A percentile compares a stretch with the other conserved stretches of the same genome.
These are phyloP conservation scores for Cerrena zonata DNA, from an alignment of 1,284 basidiomycete species.

Conservation along the genomic window DNA sequence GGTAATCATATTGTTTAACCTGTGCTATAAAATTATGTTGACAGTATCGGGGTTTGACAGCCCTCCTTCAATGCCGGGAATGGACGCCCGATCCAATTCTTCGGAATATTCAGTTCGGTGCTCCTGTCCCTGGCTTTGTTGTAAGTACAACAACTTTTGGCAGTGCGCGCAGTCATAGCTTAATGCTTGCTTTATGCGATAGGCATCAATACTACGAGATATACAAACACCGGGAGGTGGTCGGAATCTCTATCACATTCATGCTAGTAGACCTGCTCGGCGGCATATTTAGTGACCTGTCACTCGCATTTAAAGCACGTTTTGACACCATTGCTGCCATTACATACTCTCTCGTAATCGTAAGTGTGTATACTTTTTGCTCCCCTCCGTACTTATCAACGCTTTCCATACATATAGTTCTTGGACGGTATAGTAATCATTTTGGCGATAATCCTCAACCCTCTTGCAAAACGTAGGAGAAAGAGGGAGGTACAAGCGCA, in stretches of 20 bases:
- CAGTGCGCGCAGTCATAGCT: too few relatives aligned
- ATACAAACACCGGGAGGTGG: conserved; percentile 61
- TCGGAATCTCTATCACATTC: conserved; percentile 69
- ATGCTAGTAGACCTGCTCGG: conserved; percentile 69
- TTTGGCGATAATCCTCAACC: conserved; percentile 21
- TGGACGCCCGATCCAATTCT: conserved; percentile 46
- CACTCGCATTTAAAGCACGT: conserved; percentile 60
- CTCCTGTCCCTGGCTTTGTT: conserved; percentile 59
- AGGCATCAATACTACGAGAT: conserved; percentile 68
- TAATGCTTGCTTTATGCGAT: too few relatives aligned
- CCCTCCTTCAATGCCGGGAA: conserved; percentile 38
- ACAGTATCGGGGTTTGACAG: background rate
- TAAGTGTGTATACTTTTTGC: conserved; percentile 25
- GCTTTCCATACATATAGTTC: conserved; percentile 12
- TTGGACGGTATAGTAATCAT: conserved; percentile 22
- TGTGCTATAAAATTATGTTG: conserved; percentile 24
- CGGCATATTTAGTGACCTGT: conserved; percentile 67
- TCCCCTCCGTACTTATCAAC: background rate
- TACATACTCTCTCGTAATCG: conserved; percentile 55
- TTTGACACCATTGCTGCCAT: conserved; percentile 67
- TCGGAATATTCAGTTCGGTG: conserved; percentile 61
- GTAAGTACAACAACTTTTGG: conserved; percentile 31
- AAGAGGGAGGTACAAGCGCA: conserved; percentile 22
- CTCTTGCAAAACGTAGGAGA: conserved; percentile 28
- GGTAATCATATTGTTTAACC: conserved; percentile 31